Evolutionary conservation across 371 early-diverging fungal species (phyloP), one percentile per base, ranked within the genome.

Genomic region (Rhizopus microsporus): DNA sequence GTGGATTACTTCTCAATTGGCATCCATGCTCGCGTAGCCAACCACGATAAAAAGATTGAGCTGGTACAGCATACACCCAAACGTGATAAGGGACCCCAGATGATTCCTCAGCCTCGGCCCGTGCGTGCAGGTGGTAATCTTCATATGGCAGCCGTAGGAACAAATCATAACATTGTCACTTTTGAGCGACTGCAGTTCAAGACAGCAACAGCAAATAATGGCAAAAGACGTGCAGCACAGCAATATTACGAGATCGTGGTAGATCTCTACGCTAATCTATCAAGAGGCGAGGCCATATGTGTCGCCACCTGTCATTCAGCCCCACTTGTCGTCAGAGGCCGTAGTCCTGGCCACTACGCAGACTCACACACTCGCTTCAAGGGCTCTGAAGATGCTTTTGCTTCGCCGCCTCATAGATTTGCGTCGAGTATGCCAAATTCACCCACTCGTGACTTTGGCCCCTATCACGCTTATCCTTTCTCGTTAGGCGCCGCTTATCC

Each of bases 111-210:
- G 40, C 85, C 85, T 38, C 72, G 78, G 38, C 69, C 83, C 3
- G 63, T 84, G 32, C 73, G 77, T 12, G 71, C 82, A 33, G 85
- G 82, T 23, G 85, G 84, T 2, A 71, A 72, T 34, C 59, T 80
- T 16, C 68, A 77, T 54, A 13, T 62, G 10, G 65, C 70, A 15
- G 54, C 71, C 4, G 63, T 70, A 8, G 71, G 70, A 6, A 48
- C 74, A 13, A 67, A 65, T 16, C 77, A 77, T 44, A 73, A 68
- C 42, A 69, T 86, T 3, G 83, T 79, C 5, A 84, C 86, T 8
- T 95, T 91, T 71, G 94, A 95, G 65, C 86, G 95, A 9, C 69
- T 95, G n/a, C 95, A 95, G 75, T 95, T 95, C 81, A 93, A 93
- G 69, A 85, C 88, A 0, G 92, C 94, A 17, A 95, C 95, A 0